A percentile compares a stretch with the other conserved stretches of the same genome.
These are phyloP conservation scores for Xylariaceae sp. DNA, from an alignment of 2,329 filamentous ascomycete genomes.

Conservation along the genomic window DNA sequence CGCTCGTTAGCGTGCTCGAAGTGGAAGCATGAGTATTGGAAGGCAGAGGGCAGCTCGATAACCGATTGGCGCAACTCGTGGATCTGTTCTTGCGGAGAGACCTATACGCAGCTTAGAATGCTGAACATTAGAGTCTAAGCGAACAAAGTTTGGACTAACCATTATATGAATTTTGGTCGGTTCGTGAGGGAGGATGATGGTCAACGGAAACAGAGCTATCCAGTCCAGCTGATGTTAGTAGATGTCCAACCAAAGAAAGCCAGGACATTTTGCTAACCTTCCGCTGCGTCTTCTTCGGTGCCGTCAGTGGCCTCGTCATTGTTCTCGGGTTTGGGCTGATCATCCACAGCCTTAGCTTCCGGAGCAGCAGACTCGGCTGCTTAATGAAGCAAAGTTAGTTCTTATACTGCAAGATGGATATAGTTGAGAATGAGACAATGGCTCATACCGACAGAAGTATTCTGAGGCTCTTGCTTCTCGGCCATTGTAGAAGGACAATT, in stretches of 20 bases:
- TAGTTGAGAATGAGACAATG: not conserved
- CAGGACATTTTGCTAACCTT: conserved; percentile 33
- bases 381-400: conserved; percentile 25
- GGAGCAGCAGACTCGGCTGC: conserved; percentile 33
- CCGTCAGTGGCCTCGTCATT: conserved; percentile 35
- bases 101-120: conserved; percentile 56
- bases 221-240: conserved; percentile 21
- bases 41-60: conserved; percentile 89
- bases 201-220: conserved; percentile 65
- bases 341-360: conserved; percentile 35
- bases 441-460: conserved; percentile 33
- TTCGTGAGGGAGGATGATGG: conserved; percentile 81
- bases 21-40: conserved; percentile 99
- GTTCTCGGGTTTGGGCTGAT: conserved; percentile 31
- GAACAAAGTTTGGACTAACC: conserved; percentile 58
- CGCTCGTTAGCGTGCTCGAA: conserved; percentile 87
- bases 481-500: conserved; percentile 37
- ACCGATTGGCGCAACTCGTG: conserved; percentile 97
- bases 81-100: conserved; percentile 92
- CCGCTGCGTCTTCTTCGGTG: conserved; percentile 38
- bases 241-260: not conserved
- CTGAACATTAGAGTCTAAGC: conserved; percentile 2
- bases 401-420: not conserved
- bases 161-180: conserved; percentile 83
- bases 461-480: conserved; percentile 39